These are phyloP conservation scores for Phytophthora pluvialis DNA, from an alignment of 352 stramenopile species.

Conservation along the genomic window DNA sequence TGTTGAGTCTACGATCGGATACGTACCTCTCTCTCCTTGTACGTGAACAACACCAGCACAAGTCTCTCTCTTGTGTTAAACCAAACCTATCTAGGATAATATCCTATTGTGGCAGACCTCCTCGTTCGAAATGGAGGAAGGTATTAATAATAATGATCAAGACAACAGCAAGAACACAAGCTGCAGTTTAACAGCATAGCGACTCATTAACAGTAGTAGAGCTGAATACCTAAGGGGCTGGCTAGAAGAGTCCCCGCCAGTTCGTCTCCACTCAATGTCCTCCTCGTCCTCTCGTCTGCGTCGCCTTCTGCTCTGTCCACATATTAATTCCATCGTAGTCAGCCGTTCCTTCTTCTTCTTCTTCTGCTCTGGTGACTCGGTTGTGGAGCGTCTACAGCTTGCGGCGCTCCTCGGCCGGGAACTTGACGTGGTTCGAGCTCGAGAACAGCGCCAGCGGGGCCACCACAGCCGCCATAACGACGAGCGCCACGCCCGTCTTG, in stretches of 20 bases:
- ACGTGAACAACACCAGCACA: not conserved
- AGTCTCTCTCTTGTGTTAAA: not conserved
- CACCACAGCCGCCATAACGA: conserved; percentile 52
- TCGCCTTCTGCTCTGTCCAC: conserved; percentile 14
- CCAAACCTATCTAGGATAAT: too few relatives aligned
- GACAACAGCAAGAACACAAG: conserved; percentile 2
- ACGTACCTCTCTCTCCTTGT: not conserved
- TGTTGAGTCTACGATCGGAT: conserved; percentile 11
- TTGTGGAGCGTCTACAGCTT: conserved; percentile 39
- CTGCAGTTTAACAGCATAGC: conserved; percentile 13
- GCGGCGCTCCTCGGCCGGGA: conserved; percentile 71
- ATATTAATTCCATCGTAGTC: conserved; percentile 31
- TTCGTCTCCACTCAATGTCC: conserved; percentile 1
- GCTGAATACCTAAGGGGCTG: not conserved
- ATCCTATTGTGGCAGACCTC: too few relatives aligned
- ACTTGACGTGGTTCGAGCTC: conserved; percentile 73
- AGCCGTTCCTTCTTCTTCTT: not conserved
- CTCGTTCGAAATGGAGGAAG: not conserved
- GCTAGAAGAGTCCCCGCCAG: not conserved
- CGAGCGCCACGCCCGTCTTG: conserved; percentile 70
- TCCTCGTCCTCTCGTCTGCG: not conserved
- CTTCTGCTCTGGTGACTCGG: not conserved
- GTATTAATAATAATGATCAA: not conserved
- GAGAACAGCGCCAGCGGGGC: conserved; percentile 71
- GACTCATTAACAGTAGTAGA: conserved; percentile 4